A percentile compares a stretch with the other conserved stretches of the same genome.
These are phyloP conservation scores for Dendrobium catenatum DNA, from an alignment of 106 monocot species.

Conservation along the genomic window DNA sequence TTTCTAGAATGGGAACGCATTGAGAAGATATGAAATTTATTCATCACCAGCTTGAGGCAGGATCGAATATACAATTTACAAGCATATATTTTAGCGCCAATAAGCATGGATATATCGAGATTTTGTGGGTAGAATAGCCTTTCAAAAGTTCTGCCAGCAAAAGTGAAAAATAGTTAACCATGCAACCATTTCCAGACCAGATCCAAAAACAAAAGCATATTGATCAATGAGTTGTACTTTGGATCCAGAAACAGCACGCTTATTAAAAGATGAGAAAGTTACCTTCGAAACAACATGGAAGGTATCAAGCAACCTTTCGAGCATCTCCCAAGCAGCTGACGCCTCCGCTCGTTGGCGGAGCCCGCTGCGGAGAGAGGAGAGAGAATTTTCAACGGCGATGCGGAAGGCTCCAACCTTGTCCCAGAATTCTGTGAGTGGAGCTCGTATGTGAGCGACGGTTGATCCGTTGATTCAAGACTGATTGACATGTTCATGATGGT, in stretches of 20 bases:
- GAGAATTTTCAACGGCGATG: slow-evolving; percentile 23
- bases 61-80: background rate
- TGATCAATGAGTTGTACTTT: background rate
- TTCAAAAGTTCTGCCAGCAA: background rate
- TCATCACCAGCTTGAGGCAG: background rate
- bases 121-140: too few relatives aligned
- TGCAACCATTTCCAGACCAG: background rate
- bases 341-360: slow-evolving; percentile 64
- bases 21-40: background rate
- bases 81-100: background rate
- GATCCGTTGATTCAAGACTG: too few relatives aligned
- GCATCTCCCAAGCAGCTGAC: slow-evolving; percentile 62
- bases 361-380: slow-evolving; percentile 45
- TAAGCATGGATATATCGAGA: background rate
- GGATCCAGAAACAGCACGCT: background rate
- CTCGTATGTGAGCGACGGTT: slow-evolving; percentile 51
- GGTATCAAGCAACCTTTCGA: slow-evolving; percentile 80
- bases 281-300: slow-evolving; percentile 97
- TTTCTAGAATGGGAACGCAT: background rate
- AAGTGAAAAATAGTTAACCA: background rate
- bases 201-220: background rate
- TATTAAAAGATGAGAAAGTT: background rate
- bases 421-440: slow-evolving; percentile 64
- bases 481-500: too few relatives aligned
- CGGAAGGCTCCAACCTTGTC: slow-evolving; percentile 58